These are phyloP conservation scores for Globisporangium barbulae DNA, from an alignment of 352 stramenopile genomes.

Conservation along the genomic window DNA sequence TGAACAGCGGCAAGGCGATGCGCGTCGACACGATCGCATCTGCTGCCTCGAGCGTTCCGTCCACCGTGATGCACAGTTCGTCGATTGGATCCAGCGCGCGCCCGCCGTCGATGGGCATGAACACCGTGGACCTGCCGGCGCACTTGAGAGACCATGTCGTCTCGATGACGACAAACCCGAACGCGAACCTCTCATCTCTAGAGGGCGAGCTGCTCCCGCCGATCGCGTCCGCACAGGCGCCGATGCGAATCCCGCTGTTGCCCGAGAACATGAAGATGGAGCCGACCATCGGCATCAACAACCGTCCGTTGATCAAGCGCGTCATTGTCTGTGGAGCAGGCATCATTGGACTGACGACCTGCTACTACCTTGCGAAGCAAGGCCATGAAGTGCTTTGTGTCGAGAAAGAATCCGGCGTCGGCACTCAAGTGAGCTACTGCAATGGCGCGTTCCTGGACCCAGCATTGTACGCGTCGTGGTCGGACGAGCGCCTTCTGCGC, in stretches of 20 bases:
- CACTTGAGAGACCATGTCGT: constrained; percentile 64
- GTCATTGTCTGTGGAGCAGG: constrained; percentile 85
- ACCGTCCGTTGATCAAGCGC: constrained; percentile 61
- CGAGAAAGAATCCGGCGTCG: constrained; percentile 76
- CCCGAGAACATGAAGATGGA: constrained; percentile 72
- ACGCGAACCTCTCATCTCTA: constrained; percentile 7
- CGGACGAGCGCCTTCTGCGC: constrained; percentile 62
- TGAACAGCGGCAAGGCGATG: constrained; percentile 7
- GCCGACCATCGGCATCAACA: constrained; percentile 50
- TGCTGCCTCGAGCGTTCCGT: not conserved
- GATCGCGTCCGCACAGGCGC: constrained; percentile 49
- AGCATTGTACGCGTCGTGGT: constrained; percentile 79
- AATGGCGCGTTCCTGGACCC: constrained; percentile 84
- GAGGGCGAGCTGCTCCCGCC: constrained; percentile 59
- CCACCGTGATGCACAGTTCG: constrained; percentile 12
- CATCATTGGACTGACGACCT: constrained; percentile 82
- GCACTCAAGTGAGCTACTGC: constrained; percentile 77
- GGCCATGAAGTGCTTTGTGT: constrained; percentile 86
- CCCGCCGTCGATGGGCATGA: constrained; percentile 15
- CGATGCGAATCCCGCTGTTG: constrained; percentile 55
- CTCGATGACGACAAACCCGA: constrained; percentile 12
- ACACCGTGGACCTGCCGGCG: constrained; percentile 42
- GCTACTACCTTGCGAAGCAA: constrained; percentile 83
- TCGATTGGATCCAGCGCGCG: constrained; percentile 10
- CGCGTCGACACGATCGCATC: constrained; percentile 20